phyloP scores from a whole-genome alignment of 352 stramenopile genomes.

The Pythium apleroticum region DNA sequence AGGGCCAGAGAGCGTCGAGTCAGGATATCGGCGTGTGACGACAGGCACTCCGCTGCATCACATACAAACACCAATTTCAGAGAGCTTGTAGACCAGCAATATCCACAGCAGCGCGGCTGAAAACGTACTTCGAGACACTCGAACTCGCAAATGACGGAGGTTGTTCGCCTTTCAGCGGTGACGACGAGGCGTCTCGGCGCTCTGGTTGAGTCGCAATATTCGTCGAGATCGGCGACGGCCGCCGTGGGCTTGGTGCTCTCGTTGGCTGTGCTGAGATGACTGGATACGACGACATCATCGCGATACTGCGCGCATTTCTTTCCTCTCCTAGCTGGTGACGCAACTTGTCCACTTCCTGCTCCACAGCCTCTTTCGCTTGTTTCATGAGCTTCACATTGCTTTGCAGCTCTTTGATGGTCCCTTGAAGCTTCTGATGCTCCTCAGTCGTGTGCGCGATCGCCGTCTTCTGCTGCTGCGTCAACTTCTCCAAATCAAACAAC shows the following conservation, averaged over 20 bases:
- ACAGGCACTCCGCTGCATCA: slow-evolving; percentile 17
- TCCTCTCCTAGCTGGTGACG: slow-evolving; percentile 74
- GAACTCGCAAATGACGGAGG: slow-evolving; percentile 8
- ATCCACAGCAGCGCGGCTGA: not conserved
- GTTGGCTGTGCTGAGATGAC: not conserved
- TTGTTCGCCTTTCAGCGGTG: slow-evolving; percentile 42
- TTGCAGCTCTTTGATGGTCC: slow-evolving; percentile 80
- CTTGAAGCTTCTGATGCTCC: slow-evolving; percentile 83
- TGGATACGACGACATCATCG: slow-evolving; percentile 10
- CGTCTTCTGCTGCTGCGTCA: slow-evolving; percentile 72
- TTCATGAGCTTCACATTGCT: slow-evolving; percentile 81
- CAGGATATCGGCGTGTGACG: slow-evolving; percentile 22
- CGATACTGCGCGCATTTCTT: slow-evolving; percentile 33
- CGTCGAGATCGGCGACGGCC: slow-evolving; percentile 18
- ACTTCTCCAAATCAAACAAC: slow-evolving; percentile 83
- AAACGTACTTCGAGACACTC: slow-evolving; percentile 7
- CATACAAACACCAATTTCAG: slow-evolving; percentile 2
- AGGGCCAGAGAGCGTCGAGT: slow-evolving; percentile 2
- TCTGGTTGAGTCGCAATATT: slow-evolving; percentile 30
- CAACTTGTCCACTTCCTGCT: slow-evolving; percentile 61
- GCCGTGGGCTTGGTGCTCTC: slow-evolving; percentile 16
- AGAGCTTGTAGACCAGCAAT: too few relatives aligned
- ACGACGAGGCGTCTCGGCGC: slow-evolving; percentile 63
- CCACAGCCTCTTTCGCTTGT: slow-evolving; percentile 64
- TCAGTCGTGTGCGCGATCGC: slow-evolving; percentile 68